Evolutionary conservation across 2,329 filamentous ascomycete genomes (phyloP).

Genomic region (Hymenoscyphus occultus): DNA sequence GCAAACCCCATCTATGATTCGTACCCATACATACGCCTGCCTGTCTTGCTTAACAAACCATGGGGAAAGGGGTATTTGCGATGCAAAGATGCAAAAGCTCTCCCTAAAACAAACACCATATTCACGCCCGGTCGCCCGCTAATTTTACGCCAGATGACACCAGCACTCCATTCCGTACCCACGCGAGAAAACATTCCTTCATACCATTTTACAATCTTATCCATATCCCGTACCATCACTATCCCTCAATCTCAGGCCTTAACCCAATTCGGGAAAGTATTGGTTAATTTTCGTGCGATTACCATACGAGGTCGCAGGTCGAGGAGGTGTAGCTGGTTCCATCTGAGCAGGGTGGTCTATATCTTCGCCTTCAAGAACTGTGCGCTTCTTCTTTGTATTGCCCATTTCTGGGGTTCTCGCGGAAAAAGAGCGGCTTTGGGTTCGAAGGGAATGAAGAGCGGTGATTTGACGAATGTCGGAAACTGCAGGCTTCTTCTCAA

Average conservation of each 20-base stretch:
- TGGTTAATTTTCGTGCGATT: conserved; percentile 31
- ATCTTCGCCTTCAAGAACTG: conserved; percentile 12
- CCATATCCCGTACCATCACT: neutral
- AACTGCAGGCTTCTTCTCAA: conserved; percentile 10
- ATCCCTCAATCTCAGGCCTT: neutral
- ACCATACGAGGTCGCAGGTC: conserved; percentile 21
- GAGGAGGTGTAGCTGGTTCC: conserved; percentile 6
- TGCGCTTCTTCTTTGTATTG: conserved; percentile 35
- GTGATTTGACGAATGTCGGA: conserved; percentile 17
- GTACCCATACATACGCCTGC: too few relatives aligned
- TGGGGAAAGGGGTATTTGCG: too few relatives aligned
- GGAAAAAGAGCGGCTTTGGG: conserved; percentile 11
- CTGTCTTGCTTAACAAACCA: too few relatives aligned
- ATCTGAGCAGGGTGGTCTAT: conserved; percentile 1
- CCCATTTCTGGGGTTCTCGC: conserved; percentile 24
- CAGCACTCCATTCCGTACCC: neutral
- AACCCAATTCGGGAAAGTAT: conserved; percentile 32
- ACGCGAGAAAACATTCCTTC: neutral
- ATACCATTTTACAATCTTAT: neutral
- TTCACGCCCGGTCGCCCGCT: too few relatives aligned
- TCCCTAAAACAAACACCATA: too few relatives aligned
- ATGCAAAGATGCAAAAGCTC: too few relatives aligned
- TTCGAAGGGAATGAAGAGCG: conserved; percentile 13
- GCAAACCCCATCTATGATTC: too few relatives aligned
- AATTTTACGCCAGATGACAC: neutral